Percentiles rank a stretch among this genome's conserved stretches.
Evolutionary conservation across 2,329 filamentous ascomycete species (phyloP).

Genomic region (Aspergillus calidoustus): DNA sequence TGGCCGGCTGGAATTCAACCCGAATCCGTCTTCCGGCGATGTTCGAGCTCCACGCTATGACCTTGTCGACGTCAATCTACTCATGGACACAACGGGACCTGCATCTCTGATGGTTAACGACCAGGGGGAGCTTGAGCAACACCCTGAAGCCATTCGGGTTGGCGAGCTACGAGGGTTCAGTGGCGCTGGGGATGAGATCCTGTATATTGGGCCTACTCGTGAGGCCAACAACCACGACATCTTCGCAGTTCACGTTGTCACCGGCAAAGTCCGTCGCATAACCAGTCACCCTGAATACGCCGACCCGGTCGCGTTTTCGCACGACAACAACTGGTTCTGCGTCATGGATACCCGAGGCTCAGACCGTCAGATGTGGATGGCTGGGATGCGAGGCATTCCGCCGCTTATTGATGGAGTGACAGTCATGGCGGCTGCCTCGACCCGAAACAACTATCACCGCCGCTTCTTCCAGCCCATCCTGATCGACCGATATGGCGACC

Average conservation of each 20-base stretch:
- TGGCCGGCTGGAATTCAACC: constrained; percentile 48
- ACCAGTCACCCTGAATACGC: constrained; percentile 24
- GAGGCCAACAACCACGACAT: constrained; percentile 23
- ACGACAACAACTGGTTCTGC: constrained; percentile 21
- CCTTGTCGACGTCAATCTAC: constrained; percentile 43
- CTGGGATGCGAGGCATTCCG: constrained; percentile 13
- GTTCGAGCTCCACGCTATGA: constrained; percentile 45
- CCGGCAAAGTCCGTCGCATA: constrained; percentile 20
- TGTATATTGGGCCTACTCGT: constrained; percentile 18
- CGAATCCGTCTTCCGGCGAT: constrained; percentile 34
- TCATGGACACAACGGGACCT: constrained; percentile 32
- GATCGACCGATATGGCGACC: constrained; percentile 51
- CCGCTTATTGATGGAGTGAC: constrained; percentile 1
- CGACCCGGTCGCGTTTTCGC: constrained; percentile 20
- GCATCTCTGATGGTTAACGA: constrained; percentile 29
- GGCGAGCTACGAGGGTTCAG: constrained; percentile 24
- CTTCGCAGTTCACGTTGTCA: constrained; percentile 20
- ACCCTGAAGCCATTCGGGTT: constrained; percentile 12
- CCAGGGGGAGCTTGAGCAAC: constrained; percentile 26
- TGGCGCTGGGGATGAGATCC: constrained; percentile 20
- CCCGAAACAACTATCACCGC: background rate
- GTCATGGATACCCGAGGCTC: constrained; percentile 23
- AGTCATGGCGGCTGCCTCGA: background rate
- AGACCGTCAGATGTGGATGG: constrained; percentile 23
- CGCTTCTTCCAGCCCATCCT: constrained; percentile 53